Conservation (phyloP, 108 stramenopile species). For the Cyclotella baltica region DNA sequence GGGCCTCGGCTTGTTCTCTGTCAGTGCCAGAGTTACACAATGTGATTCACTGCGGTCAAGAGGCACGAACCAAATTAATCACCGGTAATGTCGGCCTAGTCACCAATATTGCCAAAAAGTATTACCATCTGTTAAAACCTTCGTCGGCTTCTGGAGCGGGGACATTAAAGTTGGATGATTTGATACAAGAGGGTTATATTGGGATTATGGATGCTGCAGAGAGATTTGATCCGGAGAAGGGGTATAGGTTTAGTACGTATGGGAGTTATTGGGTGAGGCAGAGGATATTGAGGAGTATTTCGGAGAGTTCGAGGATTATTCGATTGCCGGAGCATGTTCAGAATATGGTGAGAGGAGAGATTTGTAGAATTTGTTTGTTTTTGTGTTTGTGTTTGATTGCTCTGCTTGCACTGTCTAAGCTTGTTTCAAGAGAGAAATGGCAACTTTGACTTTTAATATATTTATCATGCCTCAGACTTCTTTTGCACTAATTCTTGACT, state of each 20-base stretch:
- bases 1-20: slow-evolving; percentile 76
- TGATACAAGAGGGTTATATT: slow-evolving; percentile 93
- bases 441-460: background rate
- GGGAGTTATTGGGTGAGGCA: slow-evolving; percentile 95
- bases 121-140: slow-evolving; percentile 53
- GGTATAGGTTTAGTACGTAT: slow-evolving; percentile 92
- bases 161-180: slow-evolving; percentile 80
- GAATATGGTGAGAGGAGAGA: slow-evolving; percentile 25
- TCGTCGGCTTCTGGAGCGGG: slow-evolving; percentile 43
- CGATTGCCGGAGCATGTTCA: slow-evolving; percentile 90
- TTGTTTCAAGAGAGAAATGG: too few relatives aligned
- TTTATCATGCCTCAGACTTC: too few relatives aligned
- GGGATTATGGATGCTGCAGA: slow-evolving; percentile 95
- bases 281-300: slow-evolving; percentile 85
- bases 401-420: too few relatives aligned
- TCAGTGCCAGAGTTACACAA: slow-evolving; percentile 54
- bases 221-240: slow-evolving; percentile 87
- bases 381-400: too few relatives aligned
- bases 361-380: too few relatives aligned
- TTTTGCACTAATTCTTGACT: too few relatives aligned
- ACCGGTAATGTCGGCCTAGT: slow-evolving; percentile 85
- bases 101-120: slow-evolving; percentile 73
- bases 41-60: slow-evolving; percentile 66
- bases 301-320: slow-evolving; percentile 82
- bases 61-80: slow-evolving; percentile 67